Percentiles rank a stretch among this genome's conserved stretches.
Evolutionary conservation across 202 grass and related monocot genomes (phyloP).

Genomic region (Digitaria exilis): DNA sequence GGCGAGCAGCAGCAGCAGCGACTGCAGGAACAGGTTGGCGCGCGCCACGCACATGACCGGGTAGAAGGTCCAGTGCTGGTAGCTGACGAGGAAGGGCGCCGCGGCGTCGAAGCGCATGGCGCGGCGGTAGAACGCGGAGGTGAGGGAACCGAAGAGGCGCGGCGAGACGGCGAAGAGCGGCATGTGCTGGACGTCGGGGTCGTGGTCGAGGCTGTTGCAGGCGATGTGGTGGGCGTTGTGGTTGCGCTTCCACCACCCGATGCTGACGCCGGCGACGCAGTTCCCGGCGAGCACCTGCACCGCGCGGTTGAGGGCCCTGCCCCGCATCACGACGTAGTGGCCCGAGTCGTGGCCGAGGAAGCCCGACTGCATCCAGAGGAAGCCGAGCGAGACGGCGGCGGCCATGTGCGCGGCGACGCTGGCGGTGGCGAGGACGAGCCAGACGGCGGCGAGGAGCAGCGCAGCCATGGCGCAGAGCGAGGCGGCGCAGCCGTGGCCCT

Average conservation of each 20-base stretch:
- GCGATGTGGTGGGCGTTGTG: conserved; percentile 81
- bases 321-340: conserved; percentile 45
- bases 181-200: conserved; percentile 76
- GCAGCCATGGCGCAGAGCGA: conserved; percentile 32
- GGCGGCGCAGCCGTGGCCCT: conserved; percentile 43
- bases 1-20: conserved; percentile 14
- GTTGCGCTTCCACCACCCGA: conserved; percentile 85
- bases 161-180: conserved; percentile 61
- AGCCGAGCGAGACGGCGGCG: conserved; percentile 46
- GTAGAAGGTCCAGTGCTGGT: conserved; percentile 81
- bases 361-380: conserved; percentile 70
- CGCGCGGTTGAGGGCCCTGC: conserved; percentile 31
- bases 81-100: conserved; percentile 55
- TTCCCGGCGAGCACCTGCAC: conserved; percentile 66
- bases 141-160: conserved; percentile 51
- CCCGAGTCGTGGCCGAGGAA: conserved; percentile 89
- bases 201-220: conserved; percentile 81
- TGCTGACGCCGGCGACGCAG: conserved; percentile 71
- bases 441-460: conserved; percentile 41
- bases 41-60: conserved; percentile 70
- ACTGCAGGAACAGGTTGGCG: conserved; percentile 62
- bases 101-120: conserved; percentile 49
- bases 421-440: conserved; percentile 32
- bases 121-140: conserved; percentile 57
- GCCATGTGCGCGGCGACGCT: conserved; percentile 50